phyloP scores from a whole-genome alignment of 169 alveolate species.

The Fabrea salina region DNA sequence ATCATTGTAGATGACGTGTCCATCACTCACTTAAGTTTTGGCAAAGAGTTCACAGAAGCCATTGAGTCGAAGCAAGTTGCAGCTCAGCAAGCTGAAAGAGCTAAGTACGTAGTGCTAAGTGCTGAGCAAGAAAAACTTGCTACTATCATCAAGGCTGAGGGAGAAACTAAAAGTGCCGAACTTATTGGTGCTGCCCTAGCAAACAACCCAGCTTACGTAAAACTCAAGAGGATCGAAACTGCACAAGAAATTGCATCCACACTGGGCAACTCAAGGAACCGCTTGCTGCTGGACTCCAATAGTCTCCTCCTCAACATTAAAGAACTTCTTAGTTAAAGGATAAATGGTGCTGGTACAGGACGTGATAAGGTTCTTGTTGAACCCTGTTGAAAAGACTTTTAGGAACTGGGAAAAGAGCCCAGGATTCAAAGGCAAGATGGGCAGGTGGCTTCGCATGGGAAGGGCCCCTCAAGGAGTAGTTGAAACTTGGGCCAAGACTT shows the following conservation, averaged over 20 bases:
- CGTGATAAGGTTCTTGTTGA: constrained; percentile 2
- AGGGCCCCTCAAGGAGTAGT: neutral
- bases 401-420: constrained; percentile 13
- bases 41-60: constrained; percentile 95
- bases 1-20: constrained; percentile 96
- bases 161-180: constrained; percentile 94
- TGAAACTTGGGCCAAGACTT: neutral
- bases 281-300: constrained; percentile 60
- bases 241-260: constrained; percentile 92
- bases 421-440: constrained; percentile 19
- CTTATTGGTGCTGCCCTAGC: constrained; percentile 81
- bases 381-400: constrained; percentile 18
- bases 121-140: constrained; percentile 95
- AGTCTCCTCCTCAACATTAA: constrained; percentile 36
- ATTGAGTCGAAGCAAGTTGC: constrained; percentile 98
- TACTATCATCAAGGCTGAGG: constrained; percentile 96
- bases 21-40: constrained; percentile 94
- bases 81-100: constrained; percentile 96
- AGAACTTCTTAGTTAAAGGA: neutral
- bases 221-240: constrained; percentile 92
- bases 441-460: constrained; percentile 31
- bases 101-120: constrained; percentile 91
- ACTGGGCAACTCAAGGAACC: constrained; percentile 87
- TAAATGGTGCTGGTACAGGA: constrained; percentile 30
- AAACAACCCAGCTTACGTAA: constrained; percentile 90